Evolutionary conservation across 148 eudicot species (phyloP).

Genomic region (Camellia sinensis): DNA sequence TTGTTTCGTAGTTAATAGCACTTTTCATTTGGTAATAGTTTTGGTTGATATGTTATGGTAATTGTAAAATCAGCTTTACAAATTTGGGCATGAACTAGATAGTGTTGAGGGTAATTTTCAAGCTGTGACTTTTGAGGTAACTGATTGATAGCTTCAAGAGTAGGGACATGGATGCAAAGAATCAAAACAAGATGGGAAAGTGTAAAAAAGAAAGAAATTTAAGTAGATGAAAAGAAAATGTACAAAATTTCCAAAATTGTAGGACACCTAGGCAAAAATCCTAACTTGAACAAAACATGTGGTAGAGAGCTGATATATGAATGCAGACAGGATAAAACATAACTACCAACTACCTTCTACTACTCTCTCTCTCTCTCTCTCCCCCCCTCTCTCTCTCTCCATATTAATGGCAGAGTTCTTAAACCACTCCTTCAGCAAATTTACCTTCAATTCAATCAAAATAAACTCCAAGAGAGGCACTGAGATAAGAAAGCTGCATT

Average conservation of each 20-base stretch:
- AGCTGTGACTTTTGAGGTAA: not conserved
- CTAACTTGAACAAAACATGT: not conserved
- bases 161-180: not conserved
- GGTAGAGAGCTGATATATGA: constrained; percentile 15
- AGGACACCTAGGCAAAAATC: not conserved
- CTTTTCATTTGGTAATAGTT: not conserved
- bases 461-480: constrained; percentile 20
- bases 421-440: constrained; percentile 32
- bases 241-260: not conserved
- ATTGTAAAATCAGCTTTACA: not conserved
- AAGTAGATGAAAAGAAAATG: not conserved
- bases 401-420: constrained; percentile 45
- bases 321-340: constrained; percentile 20
- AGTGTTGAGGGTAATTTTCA: not conserved
- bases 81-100: not conserved
- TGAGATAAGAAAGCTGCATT: constrained; percentile 21
- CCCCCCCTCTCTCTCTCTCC: not conserved
- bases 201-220: not conserved
- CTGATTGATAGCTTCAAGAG: not conserved
- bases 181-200: not conserved
- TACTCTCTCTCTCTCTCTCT: not conserved
- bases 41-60: too few species aligned
- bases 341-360: not conserved
- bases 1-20: not conserved
- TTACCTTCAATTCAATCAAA: constrained; percentile 27